Evolutionary conservation across 2,329 filamentous ascomycete genomes (phyloP).

Genomic region (Periconia digitata): DNA sequence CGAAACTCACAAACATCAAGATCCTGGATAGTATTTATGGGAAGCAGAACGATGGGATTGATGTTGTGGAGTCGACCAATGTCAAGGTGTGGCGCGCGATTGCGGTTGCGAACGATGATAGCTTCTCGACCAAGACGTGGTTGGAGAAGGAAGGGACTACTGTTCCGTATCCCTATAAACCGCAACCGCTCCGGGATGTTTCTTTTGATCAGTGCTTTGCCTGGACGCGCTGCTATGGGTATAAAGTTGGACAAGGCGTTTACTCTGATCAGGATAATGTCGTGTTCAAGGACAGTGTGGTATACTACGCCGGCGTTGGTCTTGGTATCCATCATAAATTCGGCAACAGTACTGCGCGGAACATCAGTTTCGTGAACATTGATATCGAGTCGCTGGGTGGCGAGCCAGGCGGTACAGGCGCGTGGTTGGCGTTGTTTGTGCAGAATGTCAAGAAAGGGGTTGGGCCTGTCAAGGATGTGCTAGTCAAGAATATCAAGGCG

Average conservation of each 20-base stretch:
- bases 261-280: slow-evolving; percentile 6
- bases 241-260: slow-evolving; percentile 10
- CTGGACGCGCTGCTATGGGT: slow-evolving; percentile 10
- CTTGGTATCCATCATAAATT: slow-evolving; percentile 9
- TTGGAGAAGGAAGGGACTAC: slow-evolving; percentile 1
- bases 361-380: slow-evolving; percentile 9
- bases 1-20: slow-evolving; percentile 8
- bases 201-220: slow-evolving; percentile 7
- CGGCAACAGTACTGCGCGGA: slow-evolving; percentile 1
- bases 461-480: slow-evolving; percentile 4
- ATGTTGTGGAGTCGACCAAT: slow-evolving; percentile 5
- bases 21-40: slow-evolving; percentile 6
- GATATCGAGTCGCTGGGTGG: slow-evolving; percentile 7
- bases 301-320: slow-evolving; percentile 8
- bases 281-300: slow-evolving; percentile 5
- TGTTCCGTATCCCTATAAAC: slow-evolving; percentile 3
- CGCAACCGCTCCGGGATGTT: slow-evolving; percentile 3
- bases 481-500: slow-evolving; percentile 8
- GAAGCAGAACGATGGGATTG: slow-evolving; percentile 11
- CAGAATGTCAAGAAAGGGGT: background rate
- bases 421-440: slow-evolving; percentile 10
- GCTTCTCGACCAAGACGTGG: slow-evolving; percentile 11
- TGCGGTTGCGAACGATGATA: slow-evolving; percentile 8
- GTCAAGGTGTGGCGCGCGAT: slow-evolving; percentile 7
- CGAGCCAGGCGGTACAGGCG: slow-evolving; percentile 5